phyloP scores from a whole-genome alignment of 2,329 filamentous ascomycete genomes.

The Epichloe hybrida region DNA sequence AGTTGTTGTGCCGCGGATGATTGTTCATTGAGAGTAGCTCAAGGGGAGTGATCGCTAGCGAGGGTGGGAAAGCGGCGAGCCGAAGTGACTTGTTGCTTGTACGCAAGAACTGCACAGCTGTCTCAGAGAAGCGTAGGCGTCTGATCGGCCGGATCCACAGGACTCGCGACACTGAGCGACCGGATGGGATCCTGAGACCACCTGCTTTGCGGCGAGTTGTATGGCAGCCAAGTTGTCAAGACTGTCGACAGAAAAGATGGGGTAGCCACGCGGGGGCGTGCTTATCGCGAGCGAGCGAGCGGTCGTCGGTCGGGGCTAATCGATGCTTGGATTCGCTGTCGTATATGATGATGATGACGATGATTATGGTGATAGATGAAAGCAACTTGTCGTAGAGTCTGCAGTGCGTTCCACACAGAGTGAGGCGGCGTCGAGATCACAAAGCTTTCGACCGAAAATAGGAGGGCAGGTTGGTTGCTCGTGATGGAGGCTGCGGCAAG shows the following conservation, averaged over 20 bases:
- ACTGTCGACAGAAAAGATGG: background rate
- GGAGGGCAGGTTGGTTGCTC: background rate
- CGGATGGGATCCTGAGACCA: background rate
- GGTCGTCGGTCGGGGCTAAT: background rate
- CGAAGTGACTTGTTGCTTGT: background rate
- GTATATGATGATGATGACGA: background rate
- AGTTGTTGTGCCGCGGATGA: constrained; percentile 6
- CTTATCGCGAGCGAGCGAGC: background rate
- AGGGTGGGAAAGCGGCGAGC: background rate
- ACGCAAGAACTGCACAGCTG: background rate
- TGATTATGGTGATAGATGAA: background rate
- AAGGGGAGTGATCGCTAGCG: background rate
- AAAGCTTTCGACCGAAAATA: background rate
- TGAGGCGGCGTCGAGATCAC: background rate
- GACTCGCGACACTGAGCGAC: background rate
- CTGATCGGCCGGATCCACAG: background rate
- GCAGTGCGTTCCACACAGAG: background rate
- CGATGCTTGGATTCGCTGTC: background rate
- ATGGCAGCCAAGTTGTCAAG: background rate
- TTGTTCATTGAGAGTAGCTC: constrained; percentile 9
- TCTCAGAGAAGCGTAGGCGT: background rate
- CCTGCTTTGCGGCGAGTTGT: background rate
- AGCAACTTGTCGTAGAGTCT: background rate
- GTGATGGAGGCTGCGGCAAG: background rate
- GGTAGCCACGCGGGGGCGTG: background rate